Conservation (phyloP, 2,329 filamentous ascomycete species). For the Aspergillus proliferans region DNA sequence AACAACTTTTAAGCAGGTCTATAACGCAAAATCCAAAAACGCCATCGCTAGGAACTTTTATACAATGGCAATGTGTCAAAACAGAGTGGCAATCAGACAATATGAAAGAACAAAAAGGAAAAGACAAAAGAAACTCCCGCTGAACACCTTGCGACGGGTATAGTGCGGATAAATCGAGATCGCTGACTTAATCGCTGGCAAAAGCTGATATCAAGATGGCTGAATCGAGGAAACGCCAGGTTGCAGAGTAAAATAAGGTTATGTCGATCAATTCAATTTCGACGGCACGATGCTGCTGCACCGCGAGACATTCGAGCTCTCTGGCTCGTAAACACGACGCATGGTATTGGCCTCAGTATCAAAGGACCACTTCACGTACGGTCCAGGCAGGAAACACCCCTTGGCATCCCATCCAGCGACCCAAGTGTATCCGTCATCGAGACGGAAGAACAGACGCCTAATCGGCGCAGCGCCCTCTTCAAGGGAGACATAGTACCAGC, state of each 20-base stretch:
- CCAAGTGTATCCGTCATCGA: constrained; percentile 46
- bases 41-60: constrained; percentile 1
- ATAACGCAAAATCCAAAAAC: constrained; percentile 1
- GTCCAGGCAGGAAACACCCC: constrained; percentile 46
- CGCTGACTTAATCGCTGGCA: background rate
- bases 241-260: background rate
- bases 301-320: constrained; percentile 32
- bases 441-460: constrained; percentile 42
- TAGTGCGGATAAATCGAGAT: background rate
- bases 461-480: constrained; percentile 32
- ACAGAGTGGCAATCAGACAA: background rate
- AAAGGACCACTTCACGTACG: constrained; percentile 45
- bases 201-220: constrained; percentile 1
- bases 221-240: background rate
- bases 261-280: constrained; percentile 18
- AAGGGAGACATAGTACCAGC: constrained; percentile 35
- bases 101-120: background rate
- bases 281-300: constrained; percentile 27
- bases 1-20: background rate
- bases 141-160: background rate
- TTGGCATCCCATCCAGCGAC: constrained; percentile 46
- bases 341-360: constrained; percentile 35
- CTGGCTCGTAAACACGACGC: constrained; percentile 27
- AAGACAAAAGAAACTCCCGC: constrained; percentile 3
- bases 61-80: background rate